Evolutionary conservation across 1,139 yeast genomes (phyloP).

Genomic region (Ashbya aceris): DNA sequence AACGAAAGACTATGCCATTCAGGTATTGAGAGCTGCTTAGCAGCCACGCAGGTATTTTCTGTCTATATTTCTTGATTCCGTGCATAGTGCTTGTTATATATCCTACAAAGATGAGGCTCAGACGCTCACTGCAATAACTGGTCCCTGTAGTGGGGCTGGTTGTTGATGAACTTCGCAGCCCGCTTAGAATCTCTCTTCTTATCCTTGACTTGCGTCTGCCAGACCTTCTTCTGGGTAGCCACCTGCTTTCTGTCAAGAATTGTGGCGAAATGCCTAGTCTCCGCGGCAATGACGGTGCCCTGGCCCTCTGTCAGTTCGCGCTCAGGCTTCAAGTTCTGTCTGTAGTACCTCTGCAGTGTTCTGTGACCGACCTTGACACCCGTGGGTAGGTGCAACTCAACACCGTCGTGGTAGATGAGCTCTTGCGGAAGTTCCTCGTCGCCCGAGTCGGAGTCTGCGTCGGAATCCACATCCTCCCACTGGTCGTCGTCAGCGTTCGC

Average conservation of each 20-base stretch:
- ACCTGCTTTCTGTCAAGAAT: constrained; percentile 45
- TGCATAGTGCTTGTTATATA: not conserved
- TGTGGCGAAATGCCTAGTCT: constrained; percentile 60
- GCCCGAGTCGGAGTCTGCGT: constrained; percentile 40
- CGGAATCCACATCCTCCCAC: constrained; percentile 33
- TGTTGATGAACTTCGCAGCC: constrained; percentile 70
- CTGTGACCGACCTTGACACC: constrained; percentile 89
- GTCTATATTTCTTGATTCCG: not conserved
- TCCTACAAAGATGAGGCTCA: not conserved
- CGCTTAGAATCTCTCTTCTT: constrained; percentile 68
- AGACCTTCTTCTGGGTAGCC: constrained; percentile 60
- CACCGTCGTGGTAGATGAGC: constrained; percentile 52
- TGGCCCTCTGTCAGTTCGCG: constrained; percentile 73
- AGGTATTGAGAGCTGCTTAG: too few relatives aligned
- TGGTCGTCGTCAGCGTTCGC: constrained; percentile 30
- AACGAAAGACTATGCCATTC: too few relatives aligned
- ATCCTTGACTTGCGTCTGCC: constrained; percentile 63
- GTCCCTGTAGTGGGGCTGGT: constrained; percentile 89
- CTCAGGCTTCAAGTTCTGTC: constrained; percentile 74
- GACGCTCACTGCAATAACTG: constrained; percentile 62
- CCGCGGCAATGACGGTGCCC: constrained; percentile 90
- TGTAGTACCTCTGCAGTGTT: constrained; percentile 75
- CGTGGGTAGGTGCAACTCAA: constrained; percentile 74
- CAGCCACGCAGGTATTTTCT: not conserved
- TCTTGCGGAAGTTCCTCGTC: constrained; percentile 41